Base-by-base conservation (phyloP, 306 rosid genomes). In the Malus sylvestris region DNA sequence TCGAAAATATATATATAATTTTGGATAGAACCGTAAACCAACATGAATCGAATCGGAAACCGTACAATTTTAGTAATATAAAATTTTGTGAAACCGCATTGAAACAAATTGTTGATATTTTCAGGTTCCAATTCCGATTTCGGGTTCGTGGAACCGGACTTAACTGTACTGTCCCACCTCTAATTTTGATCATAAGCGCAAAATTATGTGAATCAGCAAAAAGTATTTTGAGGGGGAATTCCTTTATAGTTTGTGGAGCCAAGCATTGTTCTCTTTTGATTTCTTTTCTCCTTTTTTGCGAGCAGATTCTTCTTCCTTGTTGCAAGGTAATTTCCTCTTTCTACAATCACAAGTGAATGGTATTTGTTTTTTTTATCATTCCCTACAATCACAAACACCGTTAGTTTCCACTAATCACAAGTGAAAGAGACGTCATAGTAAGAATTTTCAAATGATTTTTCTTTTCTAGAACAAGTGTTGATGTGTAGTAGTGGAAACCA, bases 111-210 rank as follows among this genome's bases (percentile, higher is more conserved):
- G 1, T 46, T 46, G 18, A 46, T 46, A 14, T 14, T 46, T 46
- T 14, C 16, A 1, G 0, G 5, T 46, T 46, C 7, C 6, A 2
- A 46, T 14, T 4, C 6, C 1, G 0, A 0, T 4, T 45, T 45
- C 2, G 0, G 6, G 9, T 38, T 38, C 10, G 52, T 12, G 0
- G 11, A 46, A 45, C 2, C 2, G 18, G 52, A 1, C 2, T 2
- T 1, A 45, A 46, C 2, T 27, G 27, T 27, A 27, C 27, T 27
- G 27, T 27, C 4, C 3, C 0, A 46, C 52, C 18, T 38, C 10
- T 38, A 38, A 2, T 38, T 6, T 38, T 0, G 10, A 16, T 6
- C 20, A 51, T 51, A 5, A 2, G 0, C 3, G 0, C 8, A 1
- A 16, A 51, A 0, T 51, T 15, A 51, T 51, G 7, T 15, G 20